Evolutionary conservation across 2,329 filamentous ascomycete genomes (phyloP).

Genomic region (Sporothrix schenckii): DNA sequence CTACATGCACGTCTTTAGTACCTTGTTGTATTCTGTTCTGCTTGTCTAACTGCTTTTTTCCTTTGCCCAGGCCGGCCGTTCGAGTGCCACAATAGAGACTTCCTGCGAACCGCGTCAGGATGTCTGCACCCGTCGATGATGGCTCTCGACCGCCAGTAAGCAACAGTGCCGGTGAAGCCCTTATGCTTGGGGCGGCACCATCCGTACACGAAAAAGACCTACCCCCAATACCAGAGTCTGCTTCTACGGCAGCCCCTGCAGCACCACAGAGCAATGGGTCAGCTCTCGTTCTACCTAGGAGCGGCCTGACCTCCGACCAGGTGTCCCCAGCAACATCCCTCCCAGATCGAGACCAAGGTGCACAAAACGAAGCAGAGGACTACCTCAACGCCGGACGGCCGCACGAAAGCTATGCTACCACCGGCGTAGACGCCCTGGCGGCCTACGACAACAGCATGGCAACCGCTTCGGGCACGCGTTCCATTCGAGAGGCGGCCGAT

Average conservation of each 20-base stretch:
- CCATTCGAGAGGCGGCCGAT: background rate
- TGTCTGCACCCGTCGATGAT: slow-evolving; percentile 17
- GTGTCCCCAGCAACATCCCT: slow-evolving; percentile 8
- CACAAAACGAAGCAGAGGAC: slow-evolving; percentile 42
- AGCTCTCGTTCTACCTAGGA: background rate
- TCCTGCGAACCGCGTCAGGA: slow-evolving; percentile 15
- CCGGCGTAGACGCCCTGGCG: background rate
- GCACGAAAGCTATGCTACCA: slow-evolving; percentile 37
- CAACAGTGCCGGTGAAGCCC: slow-evolving; percentile 3
- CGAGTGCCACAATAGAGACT: slow-evolving; percentile 15
- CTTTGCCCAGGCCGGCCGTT: slow-evolving; percentile 8
- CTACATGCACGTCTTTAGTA: background rate
- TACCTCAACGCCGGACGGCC: slow-evolving; percentile 46
- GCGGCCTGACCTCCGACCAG: slow-evolving; percentile 11
- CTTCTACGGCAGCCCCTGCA: background rate
- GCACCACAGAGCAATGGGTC: background rate
- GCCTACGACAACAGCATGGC: background rate
- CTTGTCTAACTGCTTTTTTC: background rate
- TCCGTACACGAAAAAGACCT: slow-evolving; percentile 35
- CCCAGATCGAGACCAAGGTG: slow-evolving; percentile 14
- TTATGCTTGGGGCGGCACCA: background rate
- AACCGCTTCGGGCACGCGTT: background rate
- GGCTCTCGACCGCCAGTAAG: slow-evolving; percentile 22
- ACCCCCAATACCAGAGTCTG: slow-evolving; percentile 34
- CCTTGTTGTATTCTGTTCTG: background rate